Base-by-base conservation (phyloP, 352 stramenopile genomes). In the Aphanomyces stellatus region DNA sequence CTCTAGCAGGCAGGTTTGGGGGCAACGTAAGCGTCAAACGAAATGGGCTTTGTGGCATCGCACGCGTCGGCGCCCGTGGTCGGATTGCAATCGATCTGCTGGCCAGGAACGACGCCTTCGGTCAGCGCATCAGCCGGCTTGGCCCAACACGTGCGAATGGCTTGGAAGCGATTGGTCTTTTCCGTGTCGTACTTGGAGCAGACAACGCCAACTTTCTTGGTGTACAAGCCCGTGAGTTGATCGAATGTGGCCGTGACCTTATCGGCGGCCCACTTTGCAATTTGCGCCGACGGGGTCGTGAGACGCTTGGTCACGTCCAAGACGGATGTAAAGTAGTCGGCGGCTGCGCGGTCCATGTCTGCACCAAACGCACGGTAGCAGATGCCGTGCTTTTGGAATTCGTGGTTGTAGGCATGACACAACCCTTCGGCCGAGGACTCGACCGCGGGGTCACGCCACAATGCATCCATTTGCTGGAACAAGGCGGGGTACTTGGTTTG, bases 341-440 rank as follows among this genome's bases (percentile, higher is more conserved):
- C 78, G 1, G 82, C 76, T 3, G 75, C 76, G 24, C 75, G 69
- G 57, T 80, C 75, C 24, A 75, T 77, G 70, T 91, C 72, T 13
- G 71, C 73, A 4, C 69, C 81, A 17, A 76, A 74, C 0, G 83
- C 81, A 31, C 77, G 79, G 66, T 85, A 91, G 74, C 83, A 91
- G 30, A 90, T 65, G 15, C 83, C 83, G 72, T 91, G 83, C 74
- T 91, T 91, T 74, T 91, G 83, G 76, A 85, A 90, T 71, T 90
- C 81, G 73, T 91, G 83, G 74, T 89, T 78, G 74, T 90, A 91
- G 70, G 88, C 85, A 73, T 91, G 80, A 51, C 83, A 91, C 8
- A 91, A 74, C 62, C 75, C 73, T 68, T 88, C 76, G 70, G 84
- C 80, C 15, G 76, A 73, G 35, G 71, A 80, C 15, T 66, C 25